These are phyloP conservation scores for Sonneratia caseolaris DNA, from an alignment of 345 rosid species.

Conservation along the genomic window DNA sequence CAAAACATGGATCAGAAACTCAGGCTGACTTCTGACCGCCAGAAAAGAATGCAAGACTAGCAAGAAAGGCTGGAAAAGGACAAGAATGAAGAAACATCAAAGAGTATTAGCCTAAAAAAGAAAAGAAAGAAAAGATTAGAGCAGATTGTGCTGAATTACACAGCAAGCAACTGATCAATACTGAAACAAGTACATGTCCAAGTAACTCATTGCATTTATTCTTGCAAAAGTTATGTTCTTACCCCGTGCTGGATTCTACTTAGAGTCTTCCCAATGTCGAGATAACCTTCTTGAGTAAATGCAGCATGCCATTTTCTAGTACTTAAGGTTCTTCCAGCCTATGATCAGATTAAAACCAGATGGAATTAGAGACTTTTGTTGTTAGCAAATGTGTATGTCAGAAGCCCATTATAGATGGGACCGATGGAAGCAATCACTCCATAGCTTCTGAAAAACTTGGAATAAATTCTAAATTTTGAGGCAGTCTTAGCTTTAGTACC, in stretches of 20 bases:
- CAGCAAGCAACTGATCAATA: neutral
- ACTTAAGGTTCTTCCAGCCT: slow-evolving; percentile 98
- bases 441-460: neutral
- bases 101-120: neutral
- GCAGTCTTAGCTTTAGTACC: neutral
- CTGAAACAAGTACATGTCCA: neutral
- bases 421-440: neutral
- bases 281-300: slow-evolving; percentile 61
- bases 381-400: neutral
- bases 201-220: neutral
- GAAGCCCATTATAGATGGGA: neutral
- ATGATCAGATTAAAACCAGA: slow-evolving; percentile 17
- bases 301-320: slow-evolving; percentile 96
- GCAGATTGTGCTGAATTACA: neutral
- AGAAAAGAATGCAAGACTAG: neutral
- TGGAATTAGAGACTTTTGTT: neutral
- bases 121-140: neutral
- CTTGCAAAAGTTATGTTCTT: slow-evolving; percentile 15
- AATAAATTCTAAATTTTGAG: neutral
- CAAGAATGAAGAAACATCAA: neutral
- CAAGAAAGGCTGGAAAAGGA: neutral
- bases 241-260: slow-evolving; percentile 81
- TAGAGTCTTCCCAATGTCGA: slow-evolving; percentile 77
- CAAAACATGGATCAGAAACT: slow-evolving; percentile 6
- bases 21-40: neutral